Percentiles rank a stretch among this genome's conserved stretches.
Evolutionary conservation across 495 filamentous ascomycete genomes (phyloP).

Genomic region (Trichoderma asperelloides): DNA sequence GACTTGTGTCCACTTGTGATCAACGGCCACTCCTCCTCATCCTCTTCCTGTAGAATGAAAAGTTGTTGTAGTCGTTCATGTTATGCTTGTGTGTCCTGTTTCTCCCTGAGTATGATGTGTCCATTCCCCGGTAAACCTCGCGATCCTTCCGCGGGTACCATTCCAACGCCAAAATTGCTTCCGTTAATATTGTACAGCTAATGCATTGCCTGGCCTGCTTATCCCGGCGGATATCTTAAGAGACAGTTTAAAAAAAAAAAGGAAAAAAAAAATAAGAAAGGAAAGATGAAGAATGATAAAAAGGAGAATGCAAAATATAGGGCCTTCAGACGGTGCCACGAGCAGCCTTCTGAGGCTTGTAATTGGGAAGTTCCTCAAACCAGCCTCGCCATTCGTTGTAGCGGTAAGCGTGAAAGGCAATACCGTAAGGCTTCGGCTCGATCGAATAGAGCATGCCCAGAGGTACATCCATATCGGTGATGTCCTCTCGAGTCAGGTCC

Average conservation of each 20-base stretch:
- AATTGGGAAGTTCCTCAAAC: constrained; percentile 77
- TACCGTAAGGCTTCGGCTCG: constrained; percentile 95
- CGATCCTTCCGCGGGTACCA: not conserved
- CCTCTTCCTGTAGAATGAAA: not conserved
- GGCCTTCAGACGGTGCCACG: constrained; percentile 14
- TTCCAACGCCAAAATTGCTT: not conserved
- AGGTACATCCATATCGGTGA: constrained; percentile 86
- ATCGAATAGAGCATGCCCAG: constrained; percentile 86
- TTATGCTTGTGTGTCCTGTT: not conserved
- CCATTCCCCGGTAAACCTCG: not conserved
- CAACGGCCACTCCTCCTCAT: not conserved
- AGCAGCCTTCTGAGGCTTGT: constrained; percentile 48
- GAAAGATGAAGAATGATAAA: not conserved
- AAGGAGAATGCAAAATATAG: constrained; percentile 10
- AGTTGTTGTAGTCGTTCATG: not conserved
- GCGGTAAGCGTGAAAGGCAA: constrained; percentile 88
- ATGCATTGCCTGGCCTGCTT: constrained; percentile 6
- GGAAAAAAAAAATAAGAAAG: not conserved
- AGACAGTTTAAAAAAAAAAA: constrained; percentile 5
- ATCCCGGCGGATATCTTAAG: constrained; percentile 4
- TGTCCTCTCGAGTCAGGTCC: constrained; percentile 78
- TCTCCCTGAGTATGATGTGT: not conserved
- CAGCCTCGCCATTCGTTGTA: constrained; percentile 68
- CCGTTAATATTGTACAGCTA: not conserved
- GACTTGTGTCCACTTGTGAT: not conserved